Percentiles rank a stretch among this genome's conserved stretches.
These are phyloP conservation scores for Colletotrichum tamarilloi DNA, from an alignment of 2,329 filamentous ascomycete species.

Conservation along the genomic window DNA sequence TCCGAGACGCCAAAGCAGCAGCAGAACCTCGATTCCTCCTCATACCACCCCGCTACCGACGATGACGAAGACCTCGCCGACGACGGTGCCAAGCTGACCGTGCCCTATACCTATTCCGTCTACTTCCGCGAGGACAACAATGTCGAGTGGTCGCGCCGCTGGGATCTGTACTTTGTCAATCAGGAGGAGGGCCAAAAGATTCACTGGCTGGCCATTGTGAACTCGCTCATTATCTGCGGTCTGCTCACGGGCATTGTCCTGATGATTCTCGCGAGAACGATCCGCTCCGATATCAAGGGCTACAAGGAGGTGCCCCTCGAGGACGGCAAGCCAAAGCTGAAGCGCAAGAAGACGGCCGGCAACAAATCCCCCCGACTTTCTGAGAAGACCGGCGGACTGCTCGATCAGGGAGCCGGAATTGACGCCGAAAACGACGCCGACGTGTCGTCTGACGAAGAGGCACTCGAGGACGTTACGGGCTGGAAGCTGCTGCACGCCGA, in stretches of 20 bases:
- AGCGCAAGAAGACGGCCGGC: conserved; percentile 57
- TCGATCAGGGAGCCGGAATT: conserved; percentile 65
- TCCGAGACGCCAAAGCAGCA: conserved; percentile 52
- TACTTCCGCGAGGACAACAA: conserved; percentile 87
- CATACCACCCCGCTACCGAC: conserved; percentile 62
- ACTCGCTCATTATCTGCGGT: conserved; percentile 85
- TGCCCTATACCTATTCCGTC: conserved; percentile 90
- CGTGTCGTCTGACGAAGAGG: conserved; percentile 75
- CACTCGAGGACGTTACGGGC: conserved; percentile 82
- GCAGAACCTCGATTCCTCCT: conserved; percentile 64
- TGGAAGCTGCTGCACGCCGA: conserved; percentile 93
- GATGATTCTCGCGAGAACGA: conserved; percentile 83
- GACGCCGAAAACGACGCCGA: conserved; percentile 66
- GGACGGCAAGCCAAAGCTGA: conserved; percentile 70
- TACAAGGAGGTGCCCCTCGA: conserved; percentile 75
- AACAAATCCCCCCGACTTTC: conserved; percentile 37
- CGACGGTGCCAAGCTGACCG: conserved; percentile 73
- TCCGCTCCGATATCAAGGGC: conserved; percentile 81
- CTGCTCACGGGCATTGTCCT: conserved; percentile 82
- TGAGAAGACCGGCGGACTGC: conserved; percentile 68
- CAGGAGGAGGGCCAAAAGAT: conserved; percentile 84
- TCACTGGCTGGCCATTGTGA: conserved; percentile 90
- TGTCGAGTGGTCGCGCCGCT: conserved; percentile 85
- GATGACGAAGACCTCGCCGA: conserved; percentile 65
- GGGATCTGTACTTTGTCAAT: conserved; percentile 91